These are phyloP conservation scores for Salix caprea DNA, from an alignment of 345 rosid species.

Conservation along the genomic window DNA sequence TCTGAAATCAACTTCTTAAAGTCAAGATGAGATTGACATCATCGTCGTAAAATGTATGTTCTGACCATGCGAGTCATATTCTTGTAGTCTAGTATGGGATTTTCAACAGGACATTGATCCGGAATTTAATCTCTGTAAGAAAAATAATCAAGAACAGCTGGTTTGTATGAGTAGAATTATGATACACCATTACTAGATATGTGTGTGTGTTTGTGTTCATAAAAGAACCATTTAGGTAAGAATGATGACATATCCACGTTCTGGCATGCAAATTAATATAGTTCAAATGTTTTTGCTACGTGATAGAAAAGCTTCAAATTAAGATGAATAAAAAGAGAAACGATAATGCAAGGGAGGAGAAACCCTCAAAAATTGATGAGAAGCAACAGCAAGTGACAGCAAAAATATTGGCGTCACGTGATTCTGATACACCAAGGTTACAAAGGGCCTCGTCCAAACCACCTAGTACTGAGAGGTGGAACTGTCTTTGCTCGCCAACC, in stretches of 20 bases:
- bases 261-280: too few relatives aligned
- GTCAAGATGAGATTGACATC: neutral
- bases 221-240: too few relatives aligned
- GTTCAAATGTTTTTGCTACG: neutral
- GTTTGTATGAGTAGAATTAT: neutral
- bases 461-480: slow-evolving; percentile 11
- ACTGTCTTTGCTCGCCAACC: slow-evolving; percentile 75
- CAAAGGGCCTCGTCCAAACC: neutral
- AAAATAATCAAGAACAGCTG: neutral
- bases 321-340: neutral
- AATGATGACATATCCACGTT: too few relatives aligned
- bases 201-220: too few relatives aligned
- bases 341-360: neutral
- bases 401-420: neutral
- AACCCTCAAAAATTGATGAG: too few relatives aligned
- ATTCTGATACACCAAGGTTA: neutral
- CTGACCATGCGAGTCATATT: neutral
- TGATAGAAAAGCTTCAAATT: neutral
- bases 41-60: neutral
- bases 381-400: neutral
- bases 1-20: neutral
- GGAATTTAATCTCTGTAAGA: neutral
- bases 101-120: neutral
- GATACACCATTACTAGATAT: too few relatives aligned
- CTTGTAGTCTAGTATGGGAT: neutral